phyloP scores from a whole-genome alignment of 768 basidiomycete genomes.

The Cystobasidium ongulense region DNA sequence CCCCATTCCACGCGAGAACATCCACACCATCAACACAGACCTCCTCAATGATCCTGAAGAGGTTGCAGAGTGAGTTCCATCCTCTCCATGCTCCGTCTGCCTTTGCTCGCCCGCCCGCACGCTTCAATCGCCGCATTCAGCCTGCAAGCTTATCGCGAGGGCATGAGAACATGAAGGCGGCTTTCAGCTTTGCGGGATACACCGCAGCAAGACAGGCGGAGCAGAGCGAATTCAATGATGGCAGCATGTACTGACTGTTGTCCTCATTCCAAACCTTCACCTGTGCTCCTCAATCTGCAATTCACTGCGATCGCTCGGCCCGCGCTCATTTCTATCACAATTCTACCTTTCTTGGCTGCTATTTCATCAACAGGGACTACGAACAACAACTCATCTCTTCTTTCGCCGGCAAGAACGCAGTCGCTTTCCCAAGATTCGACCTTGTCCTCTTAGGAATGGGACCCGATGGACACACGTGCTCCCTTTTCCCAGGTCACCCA shows the following conservation, averaged over 20 bases:
- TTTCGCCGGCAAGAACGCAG: slow-evolving; percentile 86
- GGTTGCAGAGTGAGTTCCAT: slow-evolving; percentile 47
- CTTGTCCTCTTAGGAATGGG: slow-evolving; percentile 94
- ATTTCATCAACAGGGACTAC: slow-evolving; percentile 40
- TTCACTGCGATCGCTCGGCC: slow-evolving; percentile 48
- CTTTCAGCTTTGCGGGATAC: not conserved
- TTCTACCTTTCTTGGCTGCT: not conserved
- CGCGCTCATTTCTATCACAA: not conserved
- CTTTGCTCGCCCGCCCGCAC: not conserved
- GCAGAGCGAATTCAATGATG: not conserved
- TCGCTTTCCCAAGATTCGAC: slow-evolving; percentile 95
- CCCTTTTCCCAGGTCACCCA: slow-evolving; percentile 86
- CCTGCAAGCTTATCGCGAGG: not conserved
- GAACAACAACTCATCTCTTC: slow-evolving; percentile 65
- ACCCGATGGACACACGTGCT: slow-evolving; percentile 91
- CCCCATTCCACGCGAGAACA: slow-evolving; percentile 64
- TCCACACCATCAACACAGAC: slow-evolving; percentile 68
- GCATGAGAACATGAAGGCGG: too few relatives aligned
- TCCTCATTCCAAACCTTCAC: not conserved
- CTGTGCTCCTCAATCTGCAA: slow-evolving; percentile 49
- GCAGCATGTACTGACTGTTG: not conserved
- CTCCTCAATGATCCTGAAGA: slow-evolving; percentile 46
- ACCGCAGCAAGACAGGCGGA: not conserved
- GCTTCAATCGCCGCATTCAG: not conserved
- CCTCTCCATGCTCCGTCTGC: slow-evolving; percentile 28